Percentiles rank a stretch among this genome's conserved stretches.
Evolutionary conservation across 805 yeast species (phyloP).

Genomic region (Candida morakotiae): DNA sequence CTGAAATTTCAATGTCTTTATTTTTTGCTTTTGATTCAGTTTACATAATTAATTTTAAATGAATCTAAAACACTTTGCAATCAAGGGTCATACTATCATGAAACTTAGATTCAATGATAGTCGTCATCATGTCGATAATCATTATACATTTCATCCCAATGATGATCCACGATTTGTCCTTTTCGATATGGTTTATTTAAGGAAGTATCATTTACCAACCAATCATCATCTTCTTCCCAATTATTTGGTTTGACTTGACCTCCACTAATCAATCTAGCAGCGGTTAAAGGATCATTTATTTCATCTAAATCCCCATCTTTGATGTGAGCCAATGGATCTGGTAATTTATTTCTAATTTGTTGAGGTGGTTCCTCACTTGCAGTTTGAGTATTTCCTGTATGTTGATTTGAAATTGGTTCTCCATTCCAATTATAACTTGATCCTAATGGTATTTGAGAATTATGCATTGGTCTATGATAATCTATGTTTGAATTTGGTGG

Average conservation of each 20-base stretch:
- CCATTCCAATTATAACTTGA: background rate
- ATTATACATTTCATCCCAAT: constrained; percentile 37
- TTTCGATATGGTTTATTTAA: constrained; percentile 3
- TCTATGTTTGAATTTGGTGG: constrained; percentile 1
- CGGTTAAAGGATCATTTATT: constrained; percentile 29
- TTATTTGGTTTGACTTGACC: constrained; percentile 29
- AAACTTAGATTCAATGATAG: constrained; percentile 11
- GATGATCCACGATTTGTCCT: constrained; percentile 18
- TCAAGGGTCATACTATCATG: too few relatives aligned
- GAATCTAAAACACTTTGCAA: too few relatives aligned
- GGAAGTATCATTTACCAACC: constrained; percentile 8
- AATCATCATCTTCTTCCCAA: constrained; percentile 33
- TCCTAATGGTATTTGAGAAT: background rate
- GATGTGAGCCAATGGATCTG: constrained; percentile 43
- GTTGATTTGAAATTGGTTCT: background rate
- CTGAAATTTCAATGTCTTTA: too few relatives aligned
- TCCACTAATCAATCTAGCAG: constrained; percentile 39
- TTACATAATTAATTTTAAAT: too few relatives aligned
- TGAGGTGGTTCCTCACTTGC: background rate
- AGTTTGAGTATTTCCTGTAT: constrained; percentile 1
- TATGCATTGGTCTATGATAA: constrained; percentile 14
- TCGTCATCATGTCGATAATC: constrained; percentile 42
- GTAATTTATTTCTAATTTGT: constrained; percentile 21
- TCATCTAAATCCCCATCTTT: constrained; percentile 33
- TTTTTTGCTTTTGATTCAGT: too few relatives aligned